Evolutionary conservation across 2,329 filamentous ascomycete genomes (phyloP).

Genomic region (Hypoxylon sp.): DNA sequence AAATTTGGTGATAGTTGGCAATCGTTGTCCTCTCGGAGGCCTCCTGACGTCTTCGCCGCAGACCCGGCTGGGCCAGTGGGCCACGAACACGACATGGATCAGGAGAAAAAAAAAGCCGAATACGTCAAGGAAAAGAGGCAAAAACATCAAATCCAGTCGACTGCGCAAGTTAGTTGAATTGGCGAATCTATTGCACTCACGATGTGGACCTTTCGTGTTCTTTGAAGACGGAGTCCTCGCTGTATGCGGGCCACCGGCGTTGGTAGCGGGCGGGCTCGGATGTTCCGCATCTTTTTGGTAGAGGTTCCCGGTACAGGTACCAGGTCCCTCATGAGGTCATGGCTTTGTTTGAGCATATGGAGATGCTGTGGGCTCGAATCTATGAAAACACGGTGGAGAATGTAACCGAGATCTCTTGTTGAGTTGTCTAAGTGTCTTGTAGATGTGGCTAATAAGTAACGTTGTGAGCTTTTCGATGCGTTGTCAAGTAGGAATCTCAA

Average conservation of each 20-base stretch:
- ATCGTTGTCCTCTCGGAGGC: slow-evolving; percentile 16
- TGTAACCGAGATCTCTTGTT: slow-evolving; percentile 15
- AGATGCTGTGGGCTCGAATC: slow-evolving; percentile 15
- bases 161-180: slow-evolving; percentile 6
- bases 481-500: slow-evolving; percentile 22
- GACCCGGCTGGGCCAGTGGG: slow-evolving; percentile 31
- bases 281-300: slow-evolving; percentile 27
- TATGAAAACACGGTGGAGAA: slow-evolving; percentile 16
- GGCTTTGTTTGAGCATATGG: slow-evolving; percentile 15
- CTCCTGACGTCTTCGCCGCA: slow-evolving; percentile 26
- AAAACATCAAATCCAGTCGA: slow-evolving; percentile 10
- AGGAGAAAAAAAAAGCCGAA: slow-evolving; percentile 17
- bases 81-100: slow-evolving; percentile 27
- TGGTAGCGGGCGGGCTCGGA: slow-evolving; percentile 20
- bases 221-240: slow-evolving; percentile 8
- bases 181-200: slow-evolving; percentile 9
- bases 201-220: slow-evolving; percentile 21
- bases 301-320: no score
- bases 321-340: slow-evolving; percentile 33
- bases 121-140: slow-evolving; percentile 29
- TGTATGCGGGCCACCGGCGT: neutral
- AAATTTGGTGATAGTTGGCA: slow-evolving; percentile 5
- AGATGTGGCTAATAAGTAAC: slow-evolving; percentile 36
- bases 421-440: slow-evolving; percentile 21
- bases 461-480: slow-evolving; percentile 26